These are phyloP conservation scores for Hirsutella rhossiliensis DNA, from an alignment of 2,329 filamentous ascomycete species.

Conservation along the genomic window DNA sequence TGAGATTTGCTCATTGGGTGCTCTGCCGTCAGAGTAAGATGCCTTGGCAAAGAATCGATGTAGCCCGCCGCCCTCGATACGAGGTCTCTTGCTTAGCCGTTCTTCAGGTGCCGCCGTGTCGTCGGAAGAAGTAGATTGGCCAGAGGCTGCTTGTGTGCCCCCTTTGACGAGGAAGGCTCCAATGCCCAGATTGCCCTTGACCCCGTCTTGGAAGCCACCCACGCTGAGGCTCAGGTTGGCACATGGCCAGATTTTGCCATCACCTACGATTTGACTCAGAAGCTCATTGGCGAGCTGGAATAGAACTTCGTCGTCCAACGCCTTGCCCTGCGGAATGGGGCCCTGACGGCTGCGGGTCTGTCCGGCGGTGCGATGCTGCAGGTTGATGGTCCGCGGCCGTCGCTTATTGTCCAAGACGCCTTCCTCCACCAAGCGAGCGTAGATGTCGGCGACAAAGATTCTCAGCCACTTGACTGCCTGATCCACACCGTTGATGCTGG, in stretches of 20 bases:
- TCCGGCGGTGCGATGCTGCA: conserved; percentile 66
- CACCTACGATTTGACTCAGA: conserved; percentile 63
- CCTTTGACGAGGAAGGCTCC: conserved; percentile 73
- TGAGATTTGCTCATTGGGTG: conserved; percentile 9
- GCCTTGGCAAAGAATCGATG: conserved; percentile 43
- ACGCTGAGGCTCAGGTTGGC: conserved; percentile 81
- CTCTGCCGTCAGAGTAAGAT: conserved; percentile 16
- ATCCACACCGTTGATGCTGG: conserved; percentile 64
- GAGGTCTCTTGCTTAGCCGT: conserved; percentile 16
- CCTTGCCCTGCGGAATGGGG: conserved; percentile 64
- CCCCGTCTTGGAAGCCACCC: conserved; percentile 81
- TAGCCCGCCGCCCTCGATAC: conserved; percentile 36
- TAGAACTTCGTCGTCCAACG: conserved; percentile 58
- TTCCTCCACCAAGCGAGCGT: conserved; percentile 79
- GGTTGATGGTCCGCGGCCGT: conserved; percentile 71
- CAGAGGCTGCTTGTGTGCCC: conserved; percentile 46
- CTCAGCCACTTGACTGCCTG: conserved; percentile 76
- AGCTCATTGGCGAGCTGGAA: conserved; percentile 67
- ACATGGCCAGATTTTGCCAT: conserved; percentile 81
- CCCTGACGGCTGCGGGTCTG: conserved; percentile 65
- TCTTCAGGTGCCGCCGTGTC: conserved; percentile 2
- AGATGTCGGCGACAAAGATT: conserved; percentile 89
- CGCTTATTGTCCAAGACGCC: conserved; percentile 79
- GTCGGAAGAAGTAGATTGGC: conserved; percentile 9
- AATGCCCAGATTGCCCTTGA: conserved; percentile 76